Conservation (phyloP, 352 stramenopile genomes). For the Globisporangium heterothallicum region DNA sequence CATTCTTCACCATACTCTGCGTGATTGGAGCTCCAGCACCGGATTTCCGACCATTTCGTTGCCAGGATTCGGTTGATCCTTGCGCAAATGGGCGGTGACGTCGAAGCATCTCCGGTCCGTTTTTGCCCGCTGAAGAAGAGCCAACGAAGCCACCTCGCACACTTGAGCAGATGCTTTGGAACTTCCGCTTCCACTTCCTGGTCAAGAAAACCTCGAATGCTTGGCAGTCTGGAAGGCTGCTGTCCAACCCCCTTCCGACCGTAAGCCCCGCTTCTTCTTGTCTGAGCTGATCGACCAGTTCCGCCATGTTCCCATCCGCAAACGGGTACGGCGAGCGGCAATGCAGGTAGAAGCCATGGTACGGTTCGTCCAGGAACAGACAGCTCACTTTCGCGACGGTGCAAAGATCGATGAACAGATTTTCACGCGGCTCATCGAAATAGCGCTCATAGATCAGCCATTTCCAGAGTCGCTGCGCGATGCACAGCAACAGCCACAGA, state of each 20-base stretch:
- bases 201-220: slow-evolving; percentile 92
- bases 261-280: slow-evolving; percentile 88
- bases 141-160: slow-evolving; percentile 20
- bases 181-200: slow-evolving; percentile 80
- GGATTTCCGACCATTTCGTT: slow-evolving; percentile 6
- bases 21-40: slow-evolving; percentile 15
- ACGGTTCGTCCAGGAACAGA: slow-evolving; percentile 89
- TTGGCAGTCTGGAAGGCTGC: slow-evolving; percentile 78
- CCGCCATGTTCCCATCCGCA: slow-evolving; percentile 90
- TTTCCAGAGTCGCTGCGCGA: slow-evolving; percentile 82
- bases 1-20: slow-evolving; percentile 47
- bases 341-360: slow-evolving; percentile 94
- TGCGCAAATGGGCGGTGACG: slow-evolving; percentile 13
- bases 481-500: slow-evolving; percentile 76
- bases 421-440: slow-evolving; percentile 58
- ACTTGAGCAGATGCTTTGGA: slow-evolving; percentile 46
- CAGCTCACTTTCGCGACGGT: slow-evolving; percentile 92
- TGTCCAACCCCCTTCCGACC: slow-evolving; percentile 79
- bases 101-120: slow-evolving; percentile 4
- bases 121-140: neutral
- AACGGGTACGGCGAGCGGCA: slow-evolving; percentile 90
- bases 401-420: slow-evolving; percentile 91
- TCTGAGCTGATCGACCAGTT: slow-evolving; percentile 88
- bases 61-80: neutral
- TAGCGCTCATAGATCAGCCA: slow-evolving; percentile 86